Evolutionary conservation across 441 rosid genomes (phyloP), one percentile per base, ranked within the genome.

Genomic region (Syzygium malaccense): DNA sequence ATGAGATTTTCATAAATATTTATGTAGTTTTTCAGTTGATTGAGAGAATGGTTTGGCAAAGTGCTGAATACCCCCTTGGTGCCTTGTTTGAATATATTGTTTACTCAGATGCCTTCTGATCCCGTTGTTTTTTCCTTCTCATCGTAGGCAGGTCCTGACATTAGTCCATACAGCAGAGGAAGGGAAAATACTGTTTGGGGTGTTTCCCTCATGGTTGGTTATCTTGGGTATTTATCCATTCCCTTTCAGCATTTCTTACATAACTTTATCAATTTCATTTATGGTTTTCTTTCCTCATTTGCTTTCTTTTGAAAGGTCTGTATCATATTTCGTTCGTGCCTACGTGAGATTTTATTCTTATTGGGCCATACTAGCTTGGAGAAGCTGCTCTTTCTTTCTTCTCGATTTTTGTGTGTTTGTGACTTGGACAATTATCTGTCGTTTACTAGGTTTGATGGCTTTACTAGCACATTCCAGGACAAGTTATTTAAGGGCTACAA

Each of bases 101-200:
- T 41, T 75, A 75, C 51, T 53, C 14, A 88, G 32, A 32, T 88
- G 87, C 48, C 23, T 48, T 87, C 85, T 85, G n/a, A 66, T 89
- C 18, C 18, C 13, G 37, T 23, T 55, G 87, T 86, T 87, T 8
- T 89, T 90, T 79, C 32, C 53, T 85, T 86, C 71, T 88, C 62
- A n/a, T 86, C 90, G 53, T 90, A 96, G 99, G 98, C 95, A 41
- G 99, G 98, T 89, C 88, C 93, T 55, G 98, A 97, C 89, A 91
- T 97, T 56, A 98, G 94, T 92, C 98, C 98, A 55, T 95, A 97
- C 92, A 96, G 90, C 89, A 95, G 93, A 91, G 98, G 98, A 89
- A 94, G 99, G 92, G 99, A 98, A 90, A 98, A 94, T 91, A 98
- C 99, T 64, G 98, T 94, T 58, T 96, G 99, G 99, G 99, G 99